Evolutionary conservation across 176 grass and related monocot species (phyloP).

Genomic region (Carex littledalei): DNA sequence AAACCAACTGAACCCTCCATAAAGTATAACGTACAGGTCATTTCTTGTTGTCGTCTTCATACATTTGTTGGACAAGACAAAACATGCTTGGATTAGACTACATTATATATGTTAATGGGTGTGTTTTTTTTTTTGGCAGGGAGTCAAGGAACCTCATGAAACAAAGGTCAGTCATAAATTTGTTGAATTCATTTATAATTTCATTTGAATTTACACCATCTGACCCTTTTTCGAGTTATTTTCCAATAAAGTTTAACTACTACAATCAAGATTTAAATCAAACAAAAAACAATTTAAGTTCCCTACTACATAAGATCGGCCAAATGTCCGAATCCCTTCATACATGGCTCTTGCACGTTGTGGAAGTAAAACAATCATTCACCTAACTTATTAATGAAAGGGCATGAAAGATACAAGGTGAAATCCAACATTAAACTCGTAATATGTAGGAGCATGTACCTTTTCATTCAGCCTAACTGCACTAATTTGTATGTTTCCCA

Average conservation of each 20-base stretch:
- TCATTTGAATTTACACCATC: not conserved
- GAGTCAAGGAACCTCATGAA: conserved; percentile 46
- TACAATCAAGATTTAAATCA: not conserved
- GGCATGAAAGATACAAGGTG: not conserved
- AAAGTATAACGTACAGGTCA: not conserved
- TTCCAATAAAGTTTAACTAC: not conserved
- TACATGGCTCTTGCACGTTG: not conserved
- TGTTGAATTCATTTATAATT: not conserved
- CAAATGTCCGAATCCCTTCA: not conserved
- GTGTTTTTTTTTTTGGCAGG: conserved; percentile 38
- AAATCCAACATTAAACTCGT: not conserved
- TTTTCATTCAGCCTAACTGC: not conserved
- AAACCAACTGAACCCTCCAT: not conserved
- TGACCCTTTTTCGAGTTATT: not conserved
- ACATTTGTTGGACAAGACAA: conserved; percentile 19
- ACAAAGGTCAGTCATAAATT: conserved; percentile 57
- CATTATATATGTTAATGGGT: not conserved
- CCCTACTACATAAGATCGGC: not conserved
- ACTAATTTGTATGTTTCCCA: not conserved
- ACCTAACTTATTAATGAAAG: not conserved
- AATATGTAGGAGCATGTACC: not conserved
- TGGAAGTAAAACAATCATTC: not conserved
- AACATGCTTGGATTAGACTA: not conserved
- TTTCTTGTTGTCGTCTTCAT: conserved; percentile 18
- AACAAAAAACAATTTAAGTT: not conserved